Evolutionary conservation across 2,329 filamentous ascomycete species (phyloP).

Genomic region (Trichoderma sp.): DNA sequence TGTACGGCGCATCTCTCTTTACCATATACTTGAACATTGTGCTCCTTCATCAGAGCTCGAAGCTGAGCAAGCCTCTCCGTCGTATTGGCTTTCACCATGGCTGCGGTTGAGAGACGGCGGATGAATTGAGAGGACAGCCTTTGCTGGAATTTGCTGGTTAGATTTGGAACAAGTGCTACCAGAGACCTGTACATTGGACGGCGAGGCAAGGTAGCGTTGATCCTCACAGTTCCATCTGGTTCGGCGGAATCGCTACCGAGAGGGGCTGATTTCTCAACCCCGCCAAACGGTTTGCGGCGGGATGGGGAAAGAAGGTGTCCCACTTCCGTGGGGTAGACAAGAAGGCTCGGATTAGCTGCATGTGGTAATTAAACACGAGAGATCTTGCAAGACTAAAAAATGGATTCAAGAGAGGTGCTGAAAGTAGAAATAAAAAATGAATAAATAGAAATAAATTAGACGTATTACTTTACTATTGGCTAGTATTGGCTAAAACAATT

Average conservation of each 20-base stretch:
- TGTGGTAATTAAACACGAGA: neutral
- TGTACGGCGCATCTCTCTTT: constrained; percentile 41
- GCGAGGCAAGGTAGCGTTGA: neutral
- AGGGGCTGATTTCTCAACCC: neutral
- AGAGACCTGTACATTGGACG: constrained; percentile 3
- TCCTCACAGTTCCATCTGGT: neutral
- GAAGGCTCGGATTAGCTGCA: neutral
- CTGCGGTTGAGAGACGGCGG: constrained; percentile 16
- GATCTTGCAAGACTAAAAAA: neutral
- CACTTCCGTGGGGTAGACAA: neutral
- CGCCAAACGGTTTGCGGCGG: neutral
- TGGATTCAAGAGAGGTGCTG: too few species aligned
- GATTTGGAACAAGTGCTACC: neutral
- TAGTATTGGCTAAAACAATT: neutral
- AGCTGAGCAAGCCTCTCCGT: constrained; percentile 71
- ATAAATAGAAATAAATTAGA: neutral
- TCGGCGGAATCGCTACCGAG: neutral
- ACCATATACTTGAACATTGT: constrained; percentile 91
- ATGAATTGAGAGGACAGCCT: neutral
- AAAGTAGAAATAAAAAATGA: neutral
- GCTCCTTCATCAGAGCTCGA: constrained; percentile 80
- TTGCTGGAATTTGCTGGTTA: neutral
- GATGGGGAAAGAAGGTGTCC: neutral
- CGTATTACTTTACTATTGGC: neutral
- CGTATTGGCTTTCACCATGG: constrained; percentile 63